Base-by-base conservation (phyloP, 2,329 filamentous ascomycete species). In the Sarocladium oryzae region DNA sequence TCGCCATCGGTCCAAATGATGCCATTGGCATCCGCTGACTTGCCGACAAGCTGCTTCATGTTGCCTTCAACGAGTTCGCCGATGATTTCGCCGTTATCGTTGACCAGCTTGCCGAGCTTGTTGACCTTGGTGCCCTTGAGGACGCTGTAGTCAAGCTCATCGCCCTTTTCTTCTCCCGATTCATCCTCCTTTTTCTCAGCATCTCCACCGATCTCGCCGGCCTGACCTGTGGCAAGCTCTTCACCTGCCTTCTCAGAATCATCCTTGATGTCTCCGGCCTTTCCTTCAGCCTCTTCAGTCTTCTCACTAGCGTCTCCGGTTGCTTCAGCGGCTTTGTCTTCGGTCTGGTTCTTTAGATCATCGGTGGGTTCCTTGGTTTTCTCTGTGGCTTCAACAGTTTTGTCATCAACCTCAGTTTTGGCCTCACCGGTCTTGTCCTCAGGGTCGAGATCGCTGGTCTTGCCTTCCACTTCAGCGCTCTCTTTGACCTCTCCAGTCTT, bases 1-100 rank as follows among this genome's bases (percentile, higher is more conserved):
- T 87, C 79, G 54, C 85, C 86, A 5, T 73, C 73, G 54, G 88
- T 84, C 80, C 82, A 88, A 68, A 89, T 84, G 56, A 85, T 74
- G 40, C 86, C 86, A 32, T 86, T 69, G 51, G 79, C 80, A 55
- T 88, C 84, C 30, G 81, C 71, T 60, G 79, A 78, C 60, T 78
- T 81, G 58, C 84, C 84, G 28, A 83, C 65, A 5, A 88, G 74
- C 55, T 85, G 73, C 65, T 84, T 79, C 16, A 80, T 58, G 15
- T 83, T 78, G 33, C 86, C 86, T 57, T 84, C 77, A 30, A 80
- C 67, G 11, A 89, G 71, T 41, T 79, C 81, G 15, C 82, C 86
- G 56, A 87, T 68, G 2, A 79, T 60, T 37, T 76, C 69, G 21
- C 76, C 75, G 33, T 76, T 69, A 9, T 76, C 67, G 53, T 78